phyloP scores from a whole-genome alignment of 441 rosid genomes.

The Biscutella laevigata region DNA sequence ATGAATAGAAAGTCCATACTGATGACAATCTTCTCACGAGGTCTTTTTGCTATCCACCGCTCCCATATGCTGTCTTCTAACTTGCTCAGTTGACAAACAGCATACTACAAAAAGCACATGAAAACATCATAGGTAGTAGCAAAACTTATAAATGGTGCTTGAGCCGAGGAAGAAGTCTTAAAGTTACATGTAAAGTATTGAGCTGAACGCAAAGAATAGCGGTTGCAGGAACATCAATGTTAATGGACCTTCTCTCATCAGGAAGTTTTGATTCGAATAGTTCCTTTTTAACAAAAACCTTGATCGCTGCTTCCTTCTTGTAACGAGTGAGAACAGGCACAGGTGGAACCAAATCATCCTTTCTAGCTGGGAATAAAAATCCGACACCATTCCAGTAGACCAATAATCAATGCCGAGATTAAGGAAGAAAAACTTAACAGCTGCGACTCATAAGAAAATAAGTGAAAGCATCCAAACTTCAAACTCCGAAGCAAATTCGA shows the following conservation, averaged over 20 bases:
- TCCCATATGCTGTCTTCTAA: constrained; percentile 91
- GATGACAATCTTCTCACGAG: constrained; percentile 48
- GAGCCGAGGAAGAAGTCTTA: constrained; percentile 23
- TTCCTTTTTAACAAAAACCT: constrained; percentile 94
- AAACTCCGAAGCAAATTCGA: constrained; percentile 2
- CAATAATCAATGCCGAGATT: constrained; percentile 4
- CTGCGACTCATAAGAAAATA: not conserved
- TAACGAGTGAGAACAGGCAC: constrained; percentile 89
- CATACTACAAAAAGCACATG: constrained; percentile 54
- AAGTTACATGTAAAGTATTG: constrained; percentile 80
- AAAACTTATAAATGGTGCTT: constrained; percentile 4
- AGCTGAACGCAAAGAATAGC: constrained; percentile 80
- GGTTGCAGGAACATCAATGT: constrained; percentile 54
- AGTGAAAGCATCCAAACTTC: not conserved
- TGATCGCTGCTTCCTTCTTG: constrained; percentile 82
- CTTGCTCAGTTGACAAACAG: constrained; percentile 84
- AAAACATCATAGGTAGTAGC: constrained; percentile 10
- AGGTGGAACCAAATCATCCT: constrained; percentile 90
- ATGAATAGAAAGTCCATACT: constrained; percentile 41
- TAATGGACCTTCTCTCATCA: constrained; percentile 63
- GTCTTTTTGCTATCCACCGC: constrained; percentile 64
- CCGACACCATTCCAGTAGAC: constrained; percentile 19
- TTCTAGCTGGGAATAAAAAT: constrained; percentile 60
- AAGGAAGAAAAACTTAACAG: not conserved
- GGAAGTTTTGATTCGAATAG: constrained; percentile 68